Percentiles rank a stretch among this genome's conserved stretches.
These are phyloP conservation scores for Leccinum ponderosum DNA, from an alignment of 1,284 basidiomycete species.

Conservation along the genomic window DNA sequence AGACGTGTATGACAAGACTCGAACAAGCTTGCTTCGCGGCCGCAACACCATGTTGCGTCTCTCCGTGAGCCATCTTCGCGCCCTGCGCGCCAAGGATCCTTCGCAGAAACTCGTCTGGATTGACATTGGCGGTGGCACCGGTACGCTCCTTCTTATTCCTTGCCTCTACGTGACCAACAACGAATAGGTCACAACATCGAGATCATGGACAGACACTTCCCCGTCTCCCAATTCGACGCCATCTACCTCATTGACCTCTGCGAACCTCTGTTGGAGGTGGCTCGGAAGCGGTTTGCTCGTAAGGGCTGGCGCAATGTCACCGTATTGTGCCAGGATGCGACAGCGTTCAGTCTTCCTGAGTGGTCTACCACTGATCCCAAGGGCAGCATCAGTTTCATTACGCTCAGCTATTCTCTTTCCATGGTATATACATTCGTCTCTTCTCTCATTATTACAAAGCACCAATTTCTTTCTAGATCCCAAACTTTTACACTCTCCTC, in stretches of 20 bases:
- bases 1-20: slow-evolving; percentile 68
- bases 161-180: background rate
- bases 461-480: slow-evolving; percentile 47
- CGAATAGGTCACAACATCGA: slow-evolving; percentile 75
- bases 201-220: slow-evolving; percentile 74
- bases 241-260: slow-evolving; percentile 80
- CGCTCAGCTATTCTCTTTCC: slow-evolving; percentile 72
- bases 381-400: slow-evolving; percentile 61
- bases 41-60: slow-evolving; percentile 71
- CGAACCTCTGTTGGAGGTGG: slow-evolving; percentile 73
- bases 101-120: slow-evolving; percentile 70
- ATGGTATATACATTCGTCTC: slow-evolving; percentile 47
- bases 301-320: slow-evolving; percentile 78
- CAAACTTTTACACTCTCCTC: no score
- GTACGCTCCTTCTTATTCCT: slow-evolving; percentile 29
- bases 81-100: slow-evolving; percentile 43
- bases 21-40: slow-evolving; percentile 61
- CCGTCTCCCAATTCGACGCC: slow-evolving; percentile 64
- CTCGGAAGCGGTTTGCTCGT: slow-evolving; percentile 64
- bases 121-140: slow-evolving; percentile 83
- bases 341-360: slow-evolving; percentile 65
- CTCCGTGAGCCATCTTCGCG: slow-evolving; percentile 65
- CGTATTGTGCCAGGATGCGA: slow-evolving; percentile 77
- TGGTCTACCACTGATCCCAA: slow-evolving; percentile 54
- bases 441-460: background rate